Evolutionary conservation across 331 rosid genomes (phyloP).

Genomic region (Cydonia oblonga): DNA sequence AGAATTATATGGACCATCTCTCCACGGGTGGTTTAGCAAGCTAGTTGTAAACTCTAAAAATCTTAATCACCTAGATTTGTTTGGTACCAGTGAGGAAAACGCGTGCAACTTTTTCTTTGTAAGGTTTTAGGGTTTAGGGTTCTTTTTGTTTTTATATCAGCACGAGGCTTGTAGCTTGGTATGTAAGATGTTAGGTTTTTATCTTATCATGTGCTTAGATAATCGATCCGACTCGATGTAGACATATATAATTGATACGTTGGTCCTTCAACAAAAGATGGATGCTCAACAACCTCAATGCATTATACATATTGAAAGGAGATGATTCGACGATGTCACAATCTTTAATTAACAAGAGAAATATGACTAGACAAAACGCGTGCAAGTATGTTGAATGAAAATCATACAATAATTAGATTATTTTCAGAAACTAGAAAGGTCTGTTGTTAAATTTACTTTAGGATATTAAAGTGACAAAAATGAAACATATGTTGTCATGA

Average conservation of each 20-base stretch:
- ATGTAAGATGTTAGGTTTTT: not conserved
- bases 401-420: too few relatives aligned
- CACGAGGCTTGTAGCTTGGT: too few relatives aligned
- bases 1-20: not conserved
- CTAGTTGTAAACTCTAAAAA: not conserved
- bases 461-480: constrained; percentile 1
- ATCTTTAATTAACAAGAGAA: not conserved
- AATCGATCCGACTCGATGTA: too few relatives aligned
- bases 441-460: not conserved
- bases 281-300: not conserved
- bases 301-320: too few relatives aligned
- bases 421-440: too few relatives aligned
- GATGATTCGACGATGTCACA: not conserved
- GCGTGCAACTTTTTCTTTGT: not conserved
- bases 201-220: not conserved
- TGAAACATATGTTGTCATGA: not conserved
- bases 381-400: not conserved
- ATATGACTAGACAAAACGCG: not conserved
- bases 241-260: not conserved
- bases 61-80: not conserved
- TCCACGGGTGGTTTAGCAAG: not conserved
- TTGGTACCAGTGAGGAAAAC: not conserved
- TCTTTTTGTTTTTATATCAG: not conserved
- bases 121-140: not conserved
- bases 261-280: not conserved